Percentiles rank a stretch among this genome's conserved stretches.
These are phyloP conservation scores for Dactylellina parvicollis DNA, from an alignment of 2,329 filamentous ascomycete genomes.

Conservation along the genomic window DNA sequence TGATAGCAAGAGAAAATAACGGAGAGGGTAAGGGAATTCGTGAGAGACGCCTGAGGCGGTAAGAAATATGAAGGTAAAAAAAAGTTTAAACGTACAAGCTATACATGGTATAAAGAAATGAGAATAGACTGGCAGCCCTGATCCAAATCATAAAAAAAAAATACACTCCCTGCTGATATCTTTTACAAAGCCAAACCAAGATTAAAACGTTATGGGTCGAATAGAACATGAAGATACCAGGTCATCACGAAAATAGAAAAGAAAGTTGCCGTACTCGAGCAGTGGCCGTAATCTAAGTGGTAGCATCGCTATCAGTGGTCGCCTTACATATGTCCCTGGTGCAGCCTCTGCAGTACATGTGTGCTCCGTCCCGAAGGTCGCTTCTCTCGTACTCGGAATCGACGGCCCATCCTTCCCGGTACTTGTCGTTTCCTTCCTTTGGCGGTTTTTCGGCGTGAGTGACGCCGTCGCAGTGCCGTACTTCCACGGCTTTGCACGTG, in stretches of 20 bases:
- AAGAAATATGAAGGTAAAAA: too few species aligned
- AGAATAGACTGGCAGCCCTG: too few species aligned
- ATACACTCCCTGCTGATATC: too few species aligned
- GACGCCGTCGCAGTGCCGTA: slow-evolving; percentile 44
- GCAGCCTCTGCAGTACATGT: slow-evolving; percentile 48
- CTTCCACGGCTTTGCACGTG: slow-evolving; percentile 46
- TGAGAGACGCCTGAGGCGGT: too few species aligned
- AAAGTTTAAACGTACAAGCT: too few species aligned
- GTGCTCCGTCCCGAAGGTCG: slow-evolving; percentile 33
- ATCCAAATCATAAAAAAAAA: too few species aligned
- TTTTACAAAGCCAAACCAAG: too few species aligned
- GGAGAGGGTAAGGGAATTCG: neutral
- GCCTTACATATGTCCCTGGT: slow-evolving; percentile 32
- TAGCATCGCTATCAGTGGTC: neutral
- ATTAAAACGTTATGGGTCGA: too few species aligned
- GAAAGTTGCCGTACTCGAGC: slow-evolving; percentile 7
- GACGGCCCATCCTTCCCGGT: slow-evolving; percentile 31
- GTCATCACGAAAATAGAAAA: neutral
- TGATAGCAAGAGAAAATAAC: slow-evolving; percentile 14
- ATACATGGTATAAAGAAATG: too few species aligned
- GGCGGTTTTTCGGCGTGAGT: slow-evolving; percentile 37
- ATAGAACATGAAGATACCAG: neutral
- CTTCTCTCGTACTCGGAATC: slow-evolving; percentile 38
- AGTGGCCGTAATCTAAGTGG: neutral
- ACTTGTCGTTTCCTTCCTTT: slow-evolving; percentile 40